phyloP scores from a whole-genome alignment of 108 stramenopile species.

The Mediolabrus comicus region DNA sequence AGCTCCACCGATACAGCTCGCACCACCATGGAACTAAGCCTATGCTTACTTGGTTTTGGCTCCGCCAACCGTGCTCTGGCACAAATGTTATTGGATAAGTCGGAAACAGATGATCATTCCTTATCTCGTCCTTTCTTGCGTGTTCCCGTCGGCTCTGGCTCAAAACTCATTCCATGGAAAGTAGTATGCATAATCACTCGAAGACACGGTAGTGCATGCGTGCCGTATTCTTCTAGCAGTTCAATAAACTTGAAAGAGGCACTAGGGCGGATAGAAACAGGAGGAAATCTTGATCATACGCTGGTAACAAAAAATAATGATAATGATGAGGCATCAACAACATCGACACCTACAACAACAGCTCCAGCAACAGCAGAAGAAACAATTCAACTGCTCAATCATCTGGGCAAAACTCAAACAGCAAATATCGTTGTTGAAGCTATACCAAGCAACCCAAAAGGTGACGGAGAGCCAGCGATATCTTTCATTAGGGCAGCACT shows the following conservation, averaged over 20 bases:
- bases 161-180: constrained; percentile 27
- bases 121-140: constrained; percentile 5
- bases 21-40: constrained; percentile 26
- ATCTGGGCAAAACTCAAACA: constrained; percentile 6
- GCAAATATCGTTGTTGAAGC: constrained; percentile 40
- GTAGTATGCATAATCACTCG: constrained; percentile 34
- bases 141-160: neutral
- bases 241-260: constrained; percentile 23
- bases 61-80: constrained; percentile 29
- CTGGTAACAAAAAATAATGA: neutral
- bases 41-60: constrained; percentile 37
- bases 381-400: constrained; percentile 9
- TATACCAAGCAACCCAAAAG: constrained; percentile 25
- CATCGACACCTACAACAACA: neutral
- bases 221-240: neutral
- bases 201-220: constrained; percentile 24
- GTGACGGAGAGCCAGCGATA: constrained; percentile 23
- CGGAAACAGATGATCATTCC: constrained; percentile 4
- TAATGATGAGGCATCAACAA: neutral
- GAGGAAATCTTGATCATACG: constrained; percentile 18
- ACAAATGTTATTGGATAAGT: constrained; percentile 31
- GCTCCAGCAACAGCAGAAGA: neutral
- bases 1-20: too few relatives aligned
- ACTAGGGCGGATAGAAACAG: constrained; percentile 12
- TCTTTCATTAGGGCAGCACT: constrained; percentile 20